Evolutionary conservation across 495 filamentous ascomycete genomes (phyloP).

Genomic region (Aspergillus bridgeri): DNA sequence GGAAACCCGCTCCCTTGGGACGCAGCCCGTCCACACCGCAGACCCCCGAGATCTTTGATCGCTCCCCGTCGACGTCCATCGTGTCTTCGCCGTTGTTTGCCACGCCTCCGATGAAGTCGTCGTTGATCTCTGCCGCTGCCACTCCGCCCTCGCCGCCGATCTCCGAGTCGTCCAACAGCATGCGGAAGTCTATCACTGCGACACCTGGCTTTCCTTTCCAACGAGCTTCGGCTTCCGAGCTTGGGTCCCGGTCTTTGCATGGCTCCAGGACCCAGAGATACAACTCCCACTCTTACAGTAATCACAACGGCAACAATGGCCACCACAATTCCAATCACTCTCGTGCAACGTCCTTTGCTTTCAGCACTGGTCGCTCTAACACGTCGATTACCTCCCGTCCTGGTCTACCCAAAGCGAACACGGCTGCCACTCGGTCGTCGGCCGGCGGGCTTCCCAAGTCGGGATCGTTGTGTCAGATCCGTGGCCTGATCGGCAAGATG

Average conservation of each 20-base stretch:
- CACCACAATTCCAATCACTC: conserved; percentile 31
- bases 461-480: conserved; percentile 87
- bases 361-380: conserved; percentile 39
- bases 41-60: conserved; percentile 47
- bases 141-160: conserved; percentile 66
- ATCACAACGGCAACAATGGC: neutral
- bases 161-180: conserved; percentile 47
- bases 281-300: conserved; percentile 16
- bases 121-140: conserved; percentile 71
- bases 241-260: conserved; percentile 36
- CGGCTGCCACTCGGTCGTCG: conserved; percentile 22
- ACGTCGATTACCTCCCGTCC: conserved; percentile 39
- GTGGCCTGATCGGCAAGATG: conserved; percentile 92
- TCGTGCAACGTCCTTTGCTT: conserved; percentile 51
- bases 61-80: conserved; percentile 59
- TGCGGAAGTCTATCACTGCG: conserved; percentile 44
- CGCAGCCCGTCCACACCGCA: conserved; percentile 48
- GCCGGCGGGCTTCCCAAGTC: conserved; percentile 60
- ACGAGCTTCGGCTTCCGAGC: conserved; percentile 35
- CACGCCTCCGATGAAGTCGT: conserved; percentile 66
- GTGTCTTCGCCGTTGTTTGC: conserved; percentile 67
- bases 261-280: conserved; percentile 41
- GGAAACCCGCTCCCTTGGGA: conserved; percentile 49
- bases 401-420: conserved; percentile 34
- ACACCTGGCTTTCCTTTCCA: conserved; percentile 41